Percentiles rank a stretch among this genome's conserved stretches.
Evolutionary conservation across 2,329 filamentous ascomycete species (phyloP).

Genomic region (Fusarium pseudonygamai): DNA sequence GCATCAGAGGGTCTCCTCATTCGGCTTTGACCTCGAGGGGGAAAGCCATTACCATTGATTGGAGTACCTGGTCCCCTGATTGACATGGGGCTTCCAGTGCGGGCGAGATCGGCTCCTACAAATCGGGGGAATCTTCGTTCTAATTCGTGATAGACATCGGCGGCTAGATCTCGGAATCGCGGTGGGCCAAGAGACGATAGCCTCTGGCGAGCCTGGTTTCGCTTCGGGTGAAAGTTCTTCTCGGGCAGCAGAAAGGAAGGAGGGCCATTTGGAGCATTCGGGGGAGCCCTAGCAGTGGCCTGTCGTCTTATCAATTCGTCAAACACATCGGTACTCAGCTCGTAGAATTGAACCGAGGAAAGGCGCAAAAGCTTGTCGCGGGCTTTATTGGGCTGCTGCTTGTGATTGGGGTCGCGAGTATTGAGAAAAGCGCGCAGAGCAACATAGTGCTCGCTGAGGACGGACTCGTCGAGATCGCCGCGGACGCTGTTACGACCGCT

Average conservation of each 20-base stretch:
- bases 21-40: slow-evolving; percentile 62
- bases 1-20: slow-evolving; percentile 69
- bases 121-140: slow-evolving; percentile 91
- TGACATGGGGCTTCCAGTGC: slow-evolving; percentile 74
- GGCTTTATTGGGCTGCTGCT: slow-evolving; percentile 83
- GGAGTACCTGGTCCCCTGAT: slow-evolving; percentile 72
- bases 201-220: slow-evolving; percentile 97
- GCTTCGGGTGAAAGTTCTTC: slow-evolving; percentile 91
- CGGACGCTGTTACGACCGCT: slow-evolving; percentile 67
- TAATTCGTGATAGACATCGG: slow-evolving; percentile 94
- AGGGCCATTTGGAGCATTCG: slow-evolving; percentile 62
- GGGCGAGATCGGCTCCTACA: slow-evolving; percentile 72
- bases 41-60: slow-evolving; percentile 63
- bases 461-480: slow-evolving; percentile 68
- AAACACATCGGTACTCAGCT: slow-evolving; percentile 96
- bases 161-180: slow-evolving; percentile 90
- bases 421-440: slow-evolving; percentile 81
- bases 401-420: slow-evolving; percentile 78
- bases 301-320: slow-evolving; percentile 93
- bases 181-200: slow-evolving; percentile 88
- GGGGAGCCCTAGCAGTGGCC: slow-evolving; percentile 65
- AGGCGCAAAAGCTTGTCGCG: slow-evolving; percentile 93
- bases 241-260: slow-evolving; percentile 85
- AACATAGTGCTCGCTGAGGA: slow-evolving; percentile 82
- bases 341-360: slow-evolving; percentile 92